These are phyloP conservation scores for Cenchrus americanus DNA, from an alignment of 176 grass and related monocot species.

Conservation along the genomic window DNA sequence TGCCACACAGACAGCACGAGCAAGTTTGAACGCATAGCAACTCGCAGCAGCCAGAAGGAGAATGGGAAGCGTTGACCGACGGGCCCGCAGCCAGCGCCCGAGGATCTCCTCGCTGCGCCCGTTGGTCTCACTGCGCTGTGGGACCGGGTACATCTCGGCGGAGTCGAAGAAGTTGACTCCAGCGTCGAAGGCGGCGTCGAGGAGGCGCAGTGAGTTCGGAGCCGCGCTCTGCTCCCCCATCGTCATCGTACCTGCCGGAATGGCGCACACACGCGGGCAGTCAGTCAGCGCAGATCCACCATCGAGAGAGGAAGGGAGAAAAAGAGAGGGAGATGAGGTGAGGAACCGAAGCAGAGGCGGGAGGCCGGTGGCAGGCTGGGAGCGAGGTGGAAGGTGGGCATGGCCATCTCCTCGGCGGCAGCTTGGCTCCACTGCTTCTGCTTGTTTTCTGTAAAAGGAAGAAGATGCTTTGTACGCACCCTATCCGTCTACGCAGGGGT, in stretches of 20 bases:
- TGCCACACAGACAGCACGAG: background rate
- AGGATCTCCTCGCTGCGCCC: constrained; percentile 86
- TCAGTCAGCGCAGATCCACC: background rate
- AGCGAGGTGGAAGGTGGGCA: constrained; percentile 71
- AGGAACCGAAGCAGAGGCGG: constrained; percentile 72
- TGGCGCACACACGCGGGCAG: background rate
- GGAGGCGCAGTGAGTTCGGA: constrained; percentile 68
- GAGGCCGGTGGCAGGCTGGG: constrained; percentile 67
- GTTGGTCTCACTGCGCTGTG: constrained; percentile 42
- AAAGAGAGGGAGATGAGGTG: background rate
- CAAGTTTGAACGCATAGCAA: too few species aligned
- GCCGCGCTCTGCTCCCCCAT: constrained; percentile 62
- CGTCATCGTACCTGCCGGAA: constrained; percentile 78
- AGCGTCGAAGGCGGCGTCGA: constrained; percentile 41
- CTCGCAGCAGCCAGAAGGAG: too few species aligned
- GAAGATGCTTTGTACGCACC: too few species aligned
- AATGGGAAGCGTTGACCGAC: background rate
- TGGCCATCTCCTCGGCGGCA: constrained; percentile 41
- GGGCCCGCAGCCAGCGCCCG: constrained; percentile 21
- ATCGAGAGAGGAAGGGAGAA: background rate
- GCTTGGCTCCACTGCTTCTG: too few species aligned
- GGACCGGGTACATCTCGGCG: constrained; percentile 36
- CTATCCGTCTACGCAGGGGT: too few species aligned
- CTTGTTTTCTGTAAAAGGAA: too few species aligned
- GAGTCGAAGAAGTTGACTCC: constrained; percentile 90